These are phyloP conservation scores for Diaporthe citrichinensis DNA, from an alignment of 2,329 filamentous ascomycete genomes.

Conservation along the genomic window DNA sequence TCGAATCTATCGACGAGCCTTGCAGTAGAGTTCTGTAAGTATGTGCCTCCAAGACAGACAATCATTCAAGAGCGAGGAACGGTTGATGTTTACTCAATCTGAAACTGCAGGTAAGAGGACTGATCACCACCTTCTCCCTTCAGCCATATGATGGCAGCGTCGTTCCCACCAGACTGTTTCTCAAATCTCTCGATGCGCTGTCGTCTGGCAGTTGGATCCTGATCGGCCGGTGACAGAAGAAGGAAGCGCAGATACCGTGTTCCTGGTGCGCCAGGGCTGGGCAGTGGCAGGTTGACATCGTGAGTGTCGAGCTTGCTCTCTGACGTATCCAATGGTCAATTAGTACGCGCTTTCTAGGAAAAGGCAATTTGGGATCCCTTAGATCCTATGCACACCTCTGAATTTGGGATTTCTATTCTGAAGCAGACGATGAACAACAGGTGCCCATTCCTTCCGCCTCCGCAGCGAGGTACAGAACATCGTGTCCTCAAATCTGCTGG, in stretches of 20 bases:
- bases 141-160: conserved; percentile 61
- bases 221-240: conserved; percentile 57
- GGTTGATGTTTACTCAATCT: conserved; percentile 56
- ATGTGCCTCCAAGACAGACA: background rate
- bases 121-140: conserved; percentile 51
- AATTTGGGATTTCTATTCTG: conserved; percentile 42
- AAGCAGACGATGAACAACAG: conserved; percentile 49
- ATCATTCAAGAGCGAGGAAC: background rate
- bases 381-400: conserved; percentile 43
- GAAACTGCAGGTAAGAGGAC: conserved; percentile 58
- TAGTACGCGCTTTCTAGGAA: background rate
- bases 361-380: no score
- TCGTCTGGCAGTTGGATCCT: conserved; percentile 46
- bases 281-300: conserved; percentile 60
- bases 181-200: conserved; percentile 58
- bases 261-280: conserved; percentile 32
- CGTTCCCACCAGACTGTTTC: conserved; percentile 55
- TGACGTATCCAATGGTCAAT: conserved; percentile 44
- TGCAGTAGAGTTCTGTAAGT: background rate
- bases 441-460: conserved; percentile 54
- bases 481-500: background rate
- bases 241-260: conserved; percentile 53
- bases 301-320: conserved; percentile 59
- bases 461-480: conserved; percentile 59
- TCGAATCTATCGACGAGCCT: conserved; percentile 53